Evolutionary conservation across 2,329 filamentous ascomycete genomes (phyloP).

Genomic region (Aspergillus awamori): DNA sequence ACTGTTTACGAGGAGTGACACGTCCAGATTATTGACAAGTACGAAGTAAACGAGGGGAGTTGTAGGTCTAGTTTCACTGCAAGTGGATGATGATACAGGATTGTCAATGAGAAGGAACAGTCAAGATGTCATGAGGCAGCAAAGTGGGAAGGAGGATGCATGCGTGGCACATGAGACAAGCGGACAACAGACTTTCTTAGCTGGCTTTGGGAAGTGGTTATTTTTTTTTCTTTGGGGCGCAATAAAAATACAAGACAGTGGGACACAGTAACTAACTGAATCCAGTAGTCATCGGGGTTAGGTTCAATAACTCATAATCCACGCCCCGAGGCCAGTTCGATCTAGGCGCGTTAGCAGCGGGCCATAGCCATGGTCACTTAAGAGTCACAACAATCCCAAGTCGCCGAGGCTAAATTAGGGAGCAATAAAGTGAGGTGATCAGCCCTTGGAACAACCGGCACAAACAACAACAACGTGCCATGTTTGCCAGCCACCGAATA

Average conservation of each 20-base stretch:
- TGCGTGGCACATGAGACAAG: slow-evolving; percentile 6
- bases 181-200: slow-evolving; percentile 1
- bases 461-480: slow-evolving; percentile 18
- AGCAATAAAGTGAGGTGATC: neutral
- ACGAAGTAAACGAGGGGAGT: too few relatives aligned
- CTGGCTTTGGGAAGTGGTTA: neutral
- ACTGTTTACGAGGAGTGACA: too few relatives aligned
- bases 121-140: slow-evolving; percentile 4
- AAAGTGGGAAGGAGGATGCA: neutral
- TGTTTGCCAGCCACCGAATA: slow-evolving; percentile 18
- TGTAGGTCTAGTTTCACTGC: too few relatives aligned
- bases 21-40: too few relatives aligned
- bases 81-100: too few relatives aligned
- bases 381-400: neutral
- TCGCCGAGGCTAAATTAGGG: neutral
- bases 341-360: slow-evolving; percentile 5
- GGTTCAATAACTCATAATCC: neutral
- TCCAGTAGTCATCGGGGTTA: neutral
- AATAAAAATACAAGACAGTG: too few relatives aligned
- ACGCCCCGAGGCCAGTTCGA: neutral
- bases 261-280: neutral
- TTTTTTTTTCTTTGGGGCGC: neutral
- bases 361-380: neutral
- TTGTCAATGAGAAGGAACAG: too few relatives aligned
- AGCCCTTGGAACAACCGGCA: neutral